Percentiles rank a stretch among this genome's conserved stretches.
These are phyloP conservation scores for Beauveria varroae DNA, from an alignment of 2,329 filamentous ascomycete species.

Conservation along the genomic window DNA sequence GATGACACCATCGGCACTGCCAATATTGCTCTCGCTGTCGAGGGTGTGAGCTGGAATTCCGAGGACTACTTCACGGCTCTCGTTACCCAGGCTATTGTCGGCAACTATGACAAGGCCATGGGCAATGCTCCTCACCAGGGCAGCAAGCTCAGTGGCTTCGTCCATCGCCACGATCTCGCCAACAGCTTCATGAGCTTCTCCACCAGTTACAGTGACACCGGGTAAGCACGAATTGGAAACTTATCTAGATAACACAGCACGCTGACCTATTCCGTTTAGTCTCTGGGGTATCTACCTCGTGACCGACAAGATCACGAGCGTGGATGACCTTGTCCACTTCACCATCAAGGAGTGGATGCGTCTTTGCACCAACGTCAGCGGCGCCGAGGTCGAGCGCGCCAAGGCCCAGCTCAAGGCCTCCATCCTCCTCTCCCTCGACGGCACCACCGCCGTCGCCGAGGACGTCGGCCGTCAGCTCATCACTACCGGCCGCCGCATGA, in stretches of 20 bases:
- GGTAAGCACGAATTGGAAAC: constrained; percentile 48
- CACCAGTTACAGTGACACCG: constrained; percentile 98
- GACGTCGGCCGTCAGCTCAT: constrained; percentile 98
- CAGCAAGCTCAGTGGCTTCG: constrained; percentile 92
- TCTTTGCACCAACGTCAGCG: constrained; percentile 77
- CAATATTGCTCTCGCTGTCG: constrained; percentile 96
- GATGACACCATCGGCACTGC: constrained; percentile 94
- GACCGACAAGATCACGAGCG: constrained; percentile 74
- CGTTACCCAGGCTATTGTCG: constrained; percentile 95
- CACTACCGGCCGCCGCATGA: constrained; percentile 89
- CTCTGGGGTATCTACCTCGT: constrained; percentile 99
- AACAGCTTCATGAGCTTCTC: constrained; percentile 99
- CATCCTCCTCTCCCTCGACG: constrained; percentile 92
- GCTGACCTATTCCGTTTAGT: constrained; percentile 41
- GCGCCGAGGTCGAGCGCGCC: constrained; percentile 92
- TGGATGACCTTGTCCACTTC: constrained; percentile 98
- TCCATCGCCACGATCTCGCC: constrained; percentile 90
- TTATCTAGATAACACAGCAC: not conserved
- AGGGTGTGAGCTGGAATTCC: constrained; percentile 99
- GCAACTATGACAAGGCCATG: constrained; percentile 99
- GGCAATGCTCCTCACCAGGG: constrained; percentile 95
- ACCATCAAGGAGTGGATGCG: constrained; percentile 97
- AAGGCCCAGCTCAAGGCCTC: constrained; percentile 99
- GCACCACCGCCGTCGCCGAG: constrained; percentile 93
- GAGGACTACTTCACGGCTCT: constrained; percentile 98